Evolutionary conservation across 2,329 filamentous ascomycete species (phyloP).

Genomic region (Pseudocercospora pini-densiflorae): DNA sequence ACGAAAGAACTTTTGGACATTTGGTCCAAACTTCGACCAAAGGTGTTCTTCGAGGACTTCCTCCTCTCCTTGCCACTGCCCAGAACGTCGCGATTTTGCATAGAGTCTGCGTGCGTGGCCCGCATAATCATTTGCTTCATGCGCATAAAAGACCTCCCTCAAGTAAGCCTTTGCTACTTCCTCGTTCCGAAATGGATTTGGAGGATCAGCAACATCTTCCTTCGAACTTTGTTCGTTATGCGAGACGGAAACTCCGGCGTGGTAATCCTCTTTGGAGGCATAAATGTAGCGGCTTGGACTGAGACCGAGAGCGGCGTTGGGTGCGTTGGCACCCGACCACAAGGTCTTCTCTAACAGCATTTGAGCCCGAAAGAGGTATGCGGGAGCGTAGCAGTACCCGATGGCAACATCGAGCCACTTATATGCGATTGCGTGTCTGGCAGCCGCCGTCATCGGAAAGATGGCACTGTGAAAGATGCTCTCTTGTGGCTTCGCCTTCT

Average conservation of each 20-base stretch:
- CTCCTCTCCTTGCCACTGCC: conserved; percentile 15
- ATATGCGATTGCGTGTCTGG: conserved; percentile 33
- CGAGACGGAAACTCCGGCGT: conserved; percentile 1
- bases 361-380: conserved; percentile 33
- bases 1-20: conserved; percentile 30
- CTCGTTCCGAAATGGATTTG: conserved; percentile 32
- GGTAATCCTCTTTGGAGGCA: conserved; percentile 28
- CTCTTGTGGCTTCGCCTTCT: conserved; percentile 20
- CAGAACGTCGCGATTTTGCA: conserved; percentile 3
- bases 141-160: conserved; percentile 33
- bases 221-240: not conserved
- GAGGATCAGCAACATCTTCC: conserved; percentile 22
- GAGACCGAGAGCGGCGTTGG: conserved; percentile 29
- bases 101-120: not conserved
- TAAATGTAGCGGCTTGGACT: conserved; percentile 34
- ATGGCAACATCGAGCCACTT: conserved; percentile 35
- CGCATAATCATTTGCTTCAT: conserved; percentile 20
- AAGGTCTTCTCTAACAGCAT: conserved; percentile 33
- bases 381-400: conserved; percentile 32
- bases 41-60: conserved; percentile 13
- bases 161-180: conserved; percentile 29
- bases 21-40: not conserved
- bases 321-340: conserved; percentile 31
- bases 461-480: conserved; percentile 35
- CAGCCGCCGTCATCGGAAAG: conserved; percentile 32